Percentiles rank a stretch among this genome's conserved stretches.
Evolutionary conservation across 2,329 filamentous ascomycete genomes (phyloP).

Genomic region (Trichoderma sp.): DNA sequence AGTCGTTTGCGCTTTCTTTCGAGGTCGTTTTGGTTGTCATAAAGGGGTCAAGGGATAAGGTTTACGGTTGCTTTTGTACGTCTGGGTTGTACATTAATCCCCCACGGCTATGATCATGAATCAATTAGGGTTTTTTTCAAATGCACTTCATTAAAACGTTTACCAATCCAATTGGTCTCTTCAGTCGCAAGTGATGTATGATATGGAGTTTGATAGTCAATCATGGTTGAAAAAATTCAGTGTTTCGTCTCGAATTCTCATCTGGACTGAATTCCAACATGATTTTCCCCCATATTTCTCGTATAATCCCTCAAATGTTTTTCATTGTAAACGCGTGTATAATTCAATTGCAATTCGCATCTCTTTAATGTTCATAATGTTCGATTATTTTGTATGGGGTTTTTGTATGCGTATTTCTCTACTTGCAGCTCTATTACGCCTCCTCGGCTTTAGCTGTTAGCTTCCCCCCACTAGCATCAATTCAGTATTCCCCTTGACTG

Average conservation of each 20-base stretch:
- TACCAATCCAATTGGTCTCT: not conserved
- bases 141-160: slow-evolving; percentile 13
- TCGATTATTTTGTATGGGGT: not conserved
- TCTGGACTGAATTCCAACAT: not conserved
- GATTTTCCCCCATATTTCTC: not conserved
- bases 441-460: not conserved
- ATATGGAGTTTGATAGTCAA: not conserved
- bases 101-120: slow-evolving; percentile 65
- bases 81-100: slow-evolving; percentile 72
- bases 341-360: not conserved
- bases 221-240: not conserved
- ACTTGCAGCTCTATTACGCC: not conserved
- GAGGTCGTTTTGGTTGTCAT: slow-evolving; percentile 70
- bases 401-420: not conserved
- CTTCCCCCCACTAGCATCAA: not conserved
- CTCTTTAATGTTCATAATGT: not conserved
- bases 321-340: not conserved
- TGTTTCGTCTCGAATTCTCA: not conserved
- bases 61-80: slow-evolving; percentile 60
- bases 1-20: slow-evolving; percentile 49
- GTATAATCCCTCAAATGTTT: not conserved
- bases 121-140: slow-evolving; percentile 16
- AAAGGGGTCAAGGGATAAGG: slow-evolving; percentile 74
- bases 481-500: not conserved
- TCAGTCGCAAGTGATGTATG: not conserved